These are phyloP conservation scores for Willaertia magna DNA, from an alignment of 208 protist species.

Conservation along the genomic window DNA sequence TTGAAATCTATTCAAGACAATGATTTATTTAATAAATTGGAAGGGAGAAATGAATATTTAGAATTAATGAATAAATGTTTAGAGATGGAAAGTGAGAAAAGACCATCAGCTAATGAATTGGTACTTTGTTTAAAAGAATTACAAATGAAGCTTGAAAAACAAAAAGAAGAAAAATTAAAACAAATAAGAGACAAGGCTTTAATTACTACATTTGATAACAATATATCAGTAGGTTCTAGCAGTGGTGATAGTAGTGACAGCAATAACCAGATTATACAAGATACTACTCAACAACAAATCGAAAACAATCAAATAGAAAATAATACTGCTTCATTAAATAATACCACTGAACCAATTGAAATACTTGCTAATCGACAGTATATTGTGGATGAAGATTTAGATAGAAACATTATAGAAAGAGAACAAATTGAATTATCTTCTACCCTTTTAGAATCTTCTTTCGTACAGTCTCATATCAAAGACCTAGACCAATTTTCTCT, in stretches of 20 bases:
- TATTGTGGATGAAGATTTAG: not conserved
- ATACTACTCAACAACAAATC: not conserved
- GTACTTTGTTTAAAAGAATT: not conserved
- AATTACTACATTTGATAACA: not conserved
- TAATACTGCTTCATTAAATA: not conserved
- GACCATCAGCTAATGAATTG: not conserved
- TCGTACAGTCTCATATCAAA: not conserved
- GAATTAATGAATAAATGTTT: not conserved
- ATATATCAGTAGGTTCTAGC: not conserved
- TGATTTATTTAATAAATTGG: not conserved
- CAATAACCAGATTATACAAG: not conserved
- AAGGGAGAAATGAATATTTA: not conserved
- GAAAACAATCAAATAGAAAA: not conserved
- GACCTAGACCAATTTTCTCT: too few relatives aligned
- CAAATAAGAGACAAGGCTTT: not conserved
- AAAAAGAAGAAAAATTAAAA: not conserved
- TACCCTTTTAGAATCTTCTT: too few relatives aligned
- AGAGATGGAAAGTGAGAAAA: not conserved
- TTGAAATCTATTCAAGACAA: not conserved
- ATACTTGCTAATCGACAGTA: too few relatives aligned
- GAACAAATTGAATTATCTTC: not conserved
- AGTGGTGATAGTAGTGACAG: not conserved
- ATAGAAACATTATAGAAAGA: not conserved
- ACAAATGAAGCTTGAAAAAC: not conserved
- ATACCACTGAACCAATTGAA: too few relatives aligned